Conservation (phyloP, 1,139 yeast species). For the Nakaseomyces nivariensis region DNA sequence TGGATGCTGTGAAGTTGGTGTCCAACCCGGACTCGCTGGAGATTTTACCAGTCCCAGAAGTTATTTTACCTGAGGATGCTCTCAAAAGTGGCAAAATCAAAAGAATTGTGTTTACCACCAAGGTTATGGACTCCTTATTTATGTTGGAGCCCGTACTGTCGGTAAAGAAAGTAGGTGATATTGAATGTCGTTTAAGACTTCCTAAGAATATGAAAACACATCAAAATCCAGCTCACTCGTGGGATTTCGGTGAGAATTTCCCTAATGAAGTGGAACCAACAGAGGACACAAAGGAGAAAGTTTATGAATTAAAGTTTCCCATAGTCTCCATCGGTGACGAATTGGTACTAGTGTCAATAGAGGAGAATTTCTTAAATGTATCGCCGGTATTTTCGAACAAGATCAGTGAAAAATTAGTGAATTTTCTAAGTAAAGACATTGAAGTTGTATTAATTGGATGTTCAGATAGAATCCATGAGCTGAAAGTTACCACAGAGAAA, state of each 20-base stretch:
- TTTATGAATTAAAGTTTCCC: conserved; percentile 14
- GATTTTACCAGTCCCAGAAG: conserved; percentile 17
- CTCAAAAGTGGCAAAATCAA: conserved; percentile 7
- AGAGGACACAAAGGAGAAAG: background rate
- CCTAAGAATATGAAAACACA: conserved; percentile 6
- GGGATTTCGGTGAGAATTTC: conserved; percentile 24
- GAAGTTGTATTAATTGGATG: conserved; percentile 18
- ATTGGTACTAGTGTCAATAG: conserved; percentile 15
- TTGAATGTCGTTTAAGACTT: conserved; percentile 6
- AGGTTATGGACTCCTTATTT: conserved; percentile 22
- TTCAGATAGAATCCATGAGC: conserved; percentile 22
- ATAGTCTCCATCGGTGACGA: conserved; percentile 13
- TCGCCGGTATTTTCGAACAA: conserved; percentile 22
- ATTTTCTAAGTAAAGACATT: conserved; percentile 4
- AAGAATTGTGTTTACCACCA: conserved; percentile 18
- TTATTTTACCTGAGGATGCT: conserved; percentile 11
- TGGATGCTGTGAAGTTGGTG: conserved; percentile 19
- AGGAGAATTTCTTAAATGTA: conserved; percentile 22
- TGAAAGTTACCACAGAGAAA: conserved; percentile 11
- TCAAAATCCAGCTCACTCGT: conserved; percentile 4
- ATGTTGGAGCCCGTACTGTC: conserved; percentile 10
- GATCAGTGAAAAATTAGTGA: conserved; percentile 9
- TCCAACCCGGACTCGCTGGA: conserved; percentile 21
- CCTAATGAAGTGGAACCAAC: conserved; percentile 20
- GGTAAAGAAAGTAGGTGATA: conserved; percentile 11